Conservation (phyloP, 2,329 filamentous ascomycete species). For the Catunica adiposa region DNA sequence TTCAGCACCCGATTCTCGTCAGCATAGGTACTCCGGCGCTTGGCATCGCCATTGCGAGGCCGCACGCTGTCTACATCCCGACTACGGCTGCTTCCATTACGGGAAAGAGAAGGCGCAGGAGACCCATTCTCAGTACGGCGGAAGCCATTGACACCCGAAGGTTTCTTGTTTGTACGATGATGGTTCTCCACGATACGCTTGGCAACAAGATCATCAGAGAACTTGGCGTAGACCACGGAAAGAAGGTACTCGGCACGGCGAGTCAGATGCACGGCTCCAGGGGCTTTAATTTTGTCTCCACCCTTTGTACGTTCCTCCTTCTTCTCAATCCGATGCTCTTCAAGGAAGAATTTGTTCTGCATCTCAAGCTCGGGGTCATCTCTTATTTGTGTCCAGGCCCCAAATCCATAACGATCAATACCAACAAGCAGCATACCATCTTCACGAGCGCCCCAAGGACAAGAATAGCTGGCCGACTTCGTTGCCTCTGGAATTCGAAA, state of each 20-base stretch:
- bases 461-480: constrained; percentile 81
- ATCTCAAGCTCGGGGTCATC: constrained; percentile 80
- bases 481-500: constrained; percentile 85
- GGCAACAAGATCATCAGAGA: constrained; percentile 57
- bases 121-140: constrained; percentile 53
- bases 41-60: constrained; percentile 30
- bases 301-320: constrained; percentile 77
- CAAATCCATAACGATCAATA: constrained; percentile 85
- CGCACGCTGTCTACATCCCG: constrained; percentile 30
- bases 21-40: constrained; percentile 41
- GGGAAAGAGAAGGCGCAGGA: constrained; percentile 35
- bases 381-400: constrained; percentile 85
- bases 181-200: constrained; percentile 80
- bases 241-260: constrained; percentile 88
- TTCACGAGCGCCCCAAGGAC: constrained; percentile 79
- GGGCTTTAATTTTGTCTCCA: constrained; percentile 70
- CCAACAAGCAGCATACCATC: constrained; percentile 95
- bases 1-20: constrained; percentile 26
- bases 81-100: constrained; percentile 32
- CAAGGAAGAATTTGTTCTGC: constrained; percentile 81
- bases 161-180: constrained; percentile 84
- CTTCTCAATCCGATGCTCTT: constrained; percentile 95
- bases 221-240: constrained; percentile 78
- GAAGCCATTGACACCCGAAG: constrained; percentile 36
- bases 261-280: constrained; percentile 92